Conservation (phyloP, 2,329 filamentous ascomycete species). For the Zymoseptoria crescenta region DNA sequence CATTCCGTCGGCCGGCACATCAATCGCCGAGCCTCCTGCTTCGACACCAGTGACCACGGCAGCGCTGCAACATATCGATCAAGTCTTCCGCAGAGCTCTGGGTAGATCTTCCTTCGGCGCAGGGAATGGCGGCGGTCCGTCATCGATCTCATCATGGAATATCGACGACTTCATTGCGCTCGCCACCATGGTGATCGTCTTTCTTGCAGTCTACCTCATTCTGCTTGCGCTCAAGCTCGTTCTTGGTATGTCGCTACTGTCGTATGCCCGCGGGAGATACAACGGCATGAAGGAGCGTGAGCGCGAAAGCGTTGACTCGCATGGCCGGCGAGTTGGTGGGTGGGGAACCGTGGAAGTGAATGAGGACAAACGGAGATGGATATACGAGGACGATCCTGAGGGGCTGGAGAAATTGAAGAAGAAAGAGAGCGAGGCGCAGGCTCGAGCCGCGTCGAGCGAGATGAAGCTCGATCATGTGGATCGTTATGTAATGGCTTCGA, state of each 20-base stretch:
- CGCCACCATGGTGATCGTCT: constrained; percentile 75
- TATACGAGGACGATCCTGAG: constrained; percentile 78
- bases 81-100: constrained; percentile 67
- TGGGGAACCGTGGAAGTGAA: constrained; percentile 82
- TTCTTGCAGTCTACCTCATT: constrained; percentile 76
- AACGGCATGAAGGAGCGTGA: constrained; percentile 63
- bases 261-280: constrained; percentile 72
- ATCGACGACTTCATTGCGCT: constrained; percentile 68
- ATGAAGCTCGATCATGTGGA: constrained; percentile 60
- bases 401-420: constrained; percentile 55
- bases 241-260: constrained; percentile 78
- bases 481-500: constrained; percentile 91
- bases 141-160: constrained; percentile 37
- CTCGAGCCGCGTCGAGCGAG: constrained; percentile 41
- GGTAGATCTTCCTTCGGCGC: constrained; percentile 62
- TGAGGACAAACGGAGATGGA: constrained; percentile 76
- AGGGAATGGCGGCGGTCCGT: constrained; percentile 23
- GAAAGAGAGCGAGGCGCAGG: constrained; percentile 52
- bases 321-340: constrained; percentile 69
- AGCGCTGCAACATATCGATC: constrained; percentile 70
- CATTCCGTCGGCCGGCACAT: constrained; percentile 57
- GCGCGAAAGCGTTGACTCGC: constrained; percentile 50
- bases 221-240: constrained; percentile 68
- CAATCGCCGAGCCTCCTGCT: constrained; percentile 46
- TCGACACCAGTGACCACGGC: constrained; percentile 66